Percentiles rank a stretch among this genome's conserved stretches.
phyloP scores from a whole-genome alignment of 768 basidiomycete genomes.

The Chlorophyllum brunneum region DNA sequence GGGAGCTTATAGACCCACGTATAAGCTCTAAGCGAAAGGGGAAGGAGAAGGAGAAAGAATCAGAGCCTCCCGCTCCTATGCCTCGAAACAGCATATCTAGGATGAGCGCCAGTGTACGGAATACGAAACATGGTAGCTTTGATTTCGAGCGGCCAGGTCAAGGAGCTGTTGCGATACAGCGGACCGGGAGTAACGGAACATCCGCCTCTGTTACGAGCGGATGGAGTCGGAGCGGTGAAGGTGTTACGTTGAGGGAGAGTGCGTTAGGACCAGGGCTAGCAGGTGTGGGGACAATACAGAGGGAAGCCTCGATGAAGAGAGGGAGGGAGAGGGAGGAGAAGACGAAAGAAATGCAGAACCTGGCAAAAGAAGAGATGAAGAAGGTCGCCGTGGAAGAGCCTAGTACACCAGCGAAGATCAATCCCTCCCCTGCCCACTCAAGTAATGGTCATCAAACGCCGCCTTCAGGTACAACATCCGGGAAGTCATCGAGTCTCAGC shows the following conservation, averaged over 20 bases:
- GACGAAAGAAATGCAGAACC: constrained; percentile 20
- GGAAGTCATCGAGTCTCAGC: constrained; percentile 56
- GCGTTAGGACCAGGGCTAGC: constrained; percentile 38
- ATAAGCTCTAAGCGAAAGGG: constrained; percentile 22
- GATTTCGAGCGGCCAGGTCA: constrained; percentile 71
- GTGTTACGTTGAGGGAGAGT: constrained; percentile 26
- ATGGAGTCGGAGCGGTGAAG: constrained; percentile 25
- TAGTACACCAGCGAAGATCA: constrained; percentile 5
- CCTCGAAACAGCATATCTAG: constrained; percentile 16
- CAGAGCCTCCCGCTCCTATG: constrained; percentile 17
- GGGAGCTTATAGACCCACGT: constrained; percentile 12
- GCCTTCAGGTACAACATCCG: constrained; percentile 25
- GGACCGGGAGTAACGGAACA: constrained; percentile 41
- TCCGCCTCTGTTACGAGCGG: constrained; percentile 27
- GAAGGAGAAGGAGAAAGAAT: constrained; percentile 24
- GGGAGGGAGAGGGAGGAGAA: constrained; percentile 35
- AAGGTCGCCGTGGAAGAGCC: constrained; percentile 15
- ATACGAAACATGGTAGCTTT: constrained; percentile 68
- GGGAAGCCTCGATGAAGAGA: constrained; percentile 36
- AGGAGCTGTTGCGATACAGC: constrained; percentile 34
- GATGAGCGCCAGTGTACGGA: constrained; percentile 30
- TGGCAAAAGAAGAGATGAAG: constrained; percentile 13
- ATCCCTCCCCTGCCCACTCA: constrained; percentile 24
- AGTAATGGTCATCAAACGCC: constrained; percentile 37
- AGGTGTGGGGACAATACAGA: constrained; percentile 42